Percentiles rank a stretch among this genome's conserved stretches.
phyloP scores from a whole-genome alignment of 257 asterid species.

The Forsythia suspensa region DNA sequence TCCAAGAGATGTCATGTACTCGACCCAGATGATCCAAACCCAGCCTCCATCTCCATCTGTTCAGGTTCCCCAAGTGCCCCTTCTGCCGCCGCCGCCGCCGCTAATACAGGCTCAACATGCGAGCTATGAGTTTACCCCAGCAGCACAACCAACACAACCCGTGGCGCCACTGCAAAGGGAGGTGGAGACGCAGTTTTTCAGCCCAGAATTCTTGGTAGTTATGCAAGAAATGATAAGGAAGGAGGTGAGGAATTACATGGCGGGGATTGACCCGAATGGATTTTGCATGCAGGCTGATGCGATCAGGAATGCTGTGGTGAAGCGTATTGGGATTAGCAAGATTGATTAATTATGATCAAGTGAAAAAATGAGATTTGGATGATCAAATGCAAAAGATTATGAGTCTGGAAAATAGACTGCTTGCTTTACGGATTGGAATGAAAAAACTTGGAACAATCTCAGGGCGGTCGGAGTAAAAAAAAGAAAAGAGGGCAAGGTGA shows the following conservation, averaged over 20 bases:
- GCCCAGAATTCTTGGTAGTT: conserved; percentile 54
- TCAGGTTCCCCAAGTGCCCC: not conserved
- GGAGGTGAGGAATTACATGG: conserved; percentile 74
- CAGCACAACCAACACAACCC: not conserved
- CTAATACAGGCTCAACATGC: conserved; percentile 22
- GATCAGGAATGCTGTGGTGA: conserved; percentile 49
- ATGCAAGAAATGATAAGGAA: conserved; percentile 75
- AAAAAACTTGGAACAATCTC: not conserved
- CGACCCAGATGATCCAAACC: not conserved
- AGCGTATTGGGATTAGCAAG: conserved; percentile 57
- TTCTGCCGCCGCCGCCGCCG: conserved; percentile 2
- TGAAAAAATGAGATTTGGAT: no score
- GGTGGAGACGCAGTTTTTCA: conserved; percentile 62
- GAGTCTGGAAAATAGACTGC: not conserved
- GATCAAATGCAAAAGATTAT: not conserved
- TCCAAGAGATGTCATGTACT: not conserved
- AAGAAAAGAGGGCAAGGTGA: not conserved
- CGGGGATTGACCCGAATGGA: conserved; percentile 53
- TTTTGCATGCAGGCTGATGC: conserved; percentile 42
- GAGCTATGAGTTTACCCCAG: conserved; percentile 24
- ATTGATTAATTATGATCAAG: conserved; percentile 32
- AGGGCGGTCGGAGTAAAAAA: no score
- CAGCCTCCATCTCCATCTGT: not conserved
- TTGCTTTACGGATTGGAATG: no score
- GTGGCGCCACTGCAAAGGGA: not conserved